A percentile compares a stretch with the other conserved stretches of the same genome.
Evolutionary conservation across 1,139 yeast species (phyloP).

Genomic region (Pneumocystis carinii): DNA sequence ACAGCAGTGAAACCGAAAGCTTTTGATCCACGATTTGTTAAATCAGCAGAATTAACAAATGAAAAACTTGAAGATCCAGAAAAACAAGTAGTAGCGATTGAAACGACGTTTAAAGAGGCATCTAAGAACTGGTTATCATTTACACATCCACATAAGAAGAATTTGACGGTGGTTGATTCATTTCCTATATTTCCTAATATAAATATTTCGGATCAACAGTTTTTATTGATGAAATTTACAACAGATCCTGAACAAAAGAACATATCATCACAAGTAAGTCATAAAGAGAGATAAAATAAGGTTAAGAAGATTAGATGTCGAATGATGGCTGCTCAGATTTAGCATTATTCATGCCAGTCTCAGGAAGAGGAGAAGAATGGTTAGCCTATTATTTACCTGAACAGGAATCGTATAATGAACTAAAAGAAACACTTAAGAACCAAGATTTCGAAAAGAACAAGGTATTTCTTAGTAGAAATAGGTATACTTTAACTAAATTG

Average conservation of each 20-base stretch:
- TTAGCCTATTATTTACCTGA: conserved; percentile 14
- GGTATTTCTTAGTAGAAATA: conserved; percentile 26
- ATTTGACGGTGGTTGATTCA: conserved; percentile 56
- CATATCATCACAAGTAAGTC: conserved; percentile 1
- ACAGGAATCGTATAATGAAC: conserved; percentile 7
- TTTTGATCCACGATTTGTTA: conserved; percentile 10
- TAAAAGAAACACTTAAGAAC: conserved; percentile 27
- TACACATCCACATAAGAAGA: conserved; percentile 64
- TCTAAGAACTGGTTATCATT: conserved; percentile 32
- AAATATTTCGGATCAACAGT: conserved; percentile 67
- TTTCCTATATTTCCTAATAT: conserved; percentile 85
- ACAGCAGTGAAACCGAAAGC: conserved; percentile 20
- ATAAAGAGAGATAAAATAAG: background rate
- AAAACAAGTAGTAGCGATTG: conserved; percentile 52
- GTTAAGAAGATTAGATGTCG: conserved; percentile 5
- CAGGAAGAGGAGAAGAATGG: conserved; percentile 11
- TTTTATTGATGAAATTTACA: conserved; percentile 53
- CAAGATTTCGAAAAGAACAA: conserved; percentile 27
- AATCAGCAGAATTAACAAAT: conserved; percentile 15
- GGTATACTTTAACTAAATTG: background rate
- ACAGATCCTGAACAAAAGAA: conserved; percentile 39
- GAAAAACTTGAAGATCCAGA: conserved; percentile 35
- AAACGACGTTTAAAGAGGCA: conserved; percentile 54
- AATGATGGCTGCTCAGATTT: conserved; percentile 13
- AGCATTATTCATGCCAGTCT: conserved; percentile 21